Conservation (phyloP, 31 red algal species). For the Endocladia muricata region DNA sequence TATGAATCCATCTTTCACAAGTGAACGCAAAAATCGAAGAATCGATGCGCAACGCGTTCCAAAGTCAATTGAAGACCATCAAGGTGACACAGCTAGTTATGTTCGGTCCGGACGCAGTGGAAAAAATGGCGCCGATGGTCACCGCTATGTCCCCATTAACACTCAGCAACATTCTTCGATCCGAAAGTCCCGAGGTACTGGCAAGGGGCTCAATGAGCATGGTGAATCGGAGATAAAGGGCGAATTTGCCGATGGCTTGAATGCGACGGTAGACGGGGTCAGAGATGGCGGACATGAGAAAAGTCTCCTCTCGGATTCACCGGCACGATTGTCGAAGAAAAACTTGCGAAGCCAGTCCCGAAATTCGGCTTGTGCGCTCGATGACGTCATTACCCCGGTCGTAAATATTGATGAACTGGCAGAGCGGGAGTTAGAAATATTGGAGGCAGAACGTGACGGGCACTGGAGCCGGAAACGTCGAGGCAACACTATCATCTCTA, state of each 20-base stretch:
- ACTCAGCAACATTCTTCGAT: slow-evolving; percentile 3
- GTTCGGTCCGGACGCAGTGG: slow-evolving; percentile 20
- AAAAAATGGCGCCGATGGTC: slow-evolving; percentile 11
- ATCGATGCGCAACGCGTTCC: not conserved
- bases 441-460: slow-evolving; percentile 26
- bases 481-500: not conserved
- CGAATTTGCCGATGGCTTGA: not conserved
- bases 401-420: slow-evolving; percentile 70
- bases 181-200: not conserved
- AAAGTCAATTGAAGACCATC: slow-evolving; percentile 54
- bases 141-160: not conserved
- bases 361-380: slow-evolving; percentile 10
- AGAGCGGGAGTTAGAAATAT: slow-evolving; percentile 48
- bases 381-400: slow-evolving; percentile 6
- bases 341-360: slow-evolving; percentile 25
- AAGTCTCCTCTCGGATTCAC: slow-evolving; percentile 57
- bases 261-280: not conserved
- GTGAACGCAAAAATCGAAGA: slow-evolving; percentile 38
- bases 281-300: slow-evolving; percentile 39
- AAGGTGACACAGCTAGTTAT: slow-evolving; percentile 70
- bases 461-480: not conserved
- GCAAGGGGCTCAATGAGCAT: not conserved
- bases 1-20: slow-evolving; percentile 60
- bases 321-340: slow-evolving; percentile 11
- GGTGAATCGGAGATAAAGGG: not conserved